These are phyloP conservation scores for Piper betle DNA, from an alignment of 164 flowering plant genomes.

Conservation along the genomic window DNA sequence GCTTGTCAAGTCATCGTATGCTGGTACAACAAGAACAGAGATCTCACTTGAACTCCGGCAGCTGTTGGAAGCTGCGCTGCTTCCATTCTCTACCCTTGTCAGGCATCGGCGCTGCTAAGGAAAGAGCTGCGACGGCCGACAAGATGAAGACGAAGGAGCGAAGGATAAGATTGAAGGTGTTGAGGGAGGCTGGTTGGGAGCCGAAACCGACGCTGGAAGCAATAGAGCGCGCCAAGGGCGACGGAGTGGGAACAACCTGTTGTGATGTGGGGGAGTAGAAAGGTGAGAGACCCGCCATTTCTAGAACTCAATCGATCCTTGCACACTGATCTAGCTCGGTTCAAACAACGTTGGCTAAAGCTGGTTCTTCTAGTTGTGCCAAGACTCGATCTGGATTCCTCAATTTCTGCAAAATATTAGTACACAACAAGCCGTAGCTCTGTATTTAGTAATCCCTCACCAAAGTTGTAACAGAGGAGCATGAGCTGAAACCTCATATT, in stretches of 20 bases:
- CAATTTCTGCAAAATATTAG: too few species aligned
- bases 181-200: constrained; percentile 14
- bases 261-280: constrained; percentile 13
- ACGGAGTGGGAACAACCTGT: constrained; percentile 17
- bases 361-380: too few species aligned
- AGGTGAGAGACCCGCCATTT: constrained; percentile 4
- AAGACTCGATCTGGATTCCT: too few species aligned
- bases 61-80: constrained; percentile 8
- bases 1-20: background rate
- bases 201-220: constrained; percentile 27
- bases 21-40: background rate
- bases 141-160: constrained; percentile 24
- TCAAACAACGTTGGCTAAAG: too few species aligned
- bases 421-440: too few species aligned
- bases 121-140: constrained; percentile 31
- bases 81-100: background rate
- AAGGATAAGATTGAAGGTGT: constrained; percentile 16
- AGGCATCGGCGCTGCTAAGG: constrained; percentile 15
- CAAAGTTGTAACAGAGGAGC: too few species aligned
- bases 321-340: too few species aligned
- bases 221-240: constrained; percentile 31
- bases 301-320: background rate
- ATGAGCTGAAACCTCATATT: too few species aligned
- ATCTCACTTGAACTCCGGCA: constrained; percentile 30
- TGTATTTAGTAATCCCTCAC: too few species aligned